Base-by-base conservation (phyloP, 75 land plant genomes). In the Gnetum montanum region DNA sequence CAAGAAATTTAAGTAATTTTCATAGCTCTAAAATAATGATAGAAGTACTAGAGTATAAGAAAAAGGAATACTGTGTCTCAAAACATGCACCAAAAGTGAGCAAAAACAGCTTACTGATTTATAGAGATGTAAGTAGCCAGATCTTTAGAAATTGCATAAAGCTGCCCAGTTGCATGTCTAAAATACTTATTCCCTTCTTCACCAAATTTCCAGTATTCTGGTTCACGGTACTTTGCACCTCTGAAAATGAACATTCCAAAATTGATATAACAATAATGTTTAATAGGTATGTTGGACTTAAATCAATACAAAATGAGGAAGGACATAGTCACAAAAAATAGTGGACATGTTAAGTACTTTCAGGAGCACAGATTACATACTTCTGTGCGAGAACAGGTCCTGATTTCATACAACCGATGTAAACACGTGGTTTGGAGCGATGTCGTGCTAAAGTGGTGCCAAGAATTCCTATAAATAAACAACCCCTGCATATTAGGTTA, bases 351-450 rank as follows among this genome's bases (percentile, higher is more conserved):
- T 31, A 11, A 18, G 8, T 19, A 60, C 34, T 59, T 31, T 26
- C 8, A 64, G 40, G 34, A 3, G 33, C 48, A 33, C 12, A 26
- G 15, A 61, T 22, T 27, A 31, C 83, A 69, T 71, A 86, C 91
- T 79, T 80, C 43, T 84, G 78, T 6, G 88, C 54, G 5, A 87
- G 67, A 24, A 87, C 92, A 8, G 88, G 92, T 47, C 92, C 88
- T 29, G 92, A 87, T 31, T 87, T 87, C 92, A 87, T 87, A 51
- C 92, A 87, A 41, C 92, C 92, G 20, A 84, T 71, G 46, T 87
- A 87, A 43, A 87, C 79, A 30, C 81, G 84, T 2, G 88, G 82
- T 54, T 80, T 84, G 20, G 83, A 65, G 46, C 68, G 69, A 62
- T 83, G 74, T 6, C 71, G 81, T 11, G 81, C 64, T 58, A 87